phyloP scores from a whole-genome alignment of 2,329 filamentous ascomycete species.

The Talaromyces sp. region DNA sequence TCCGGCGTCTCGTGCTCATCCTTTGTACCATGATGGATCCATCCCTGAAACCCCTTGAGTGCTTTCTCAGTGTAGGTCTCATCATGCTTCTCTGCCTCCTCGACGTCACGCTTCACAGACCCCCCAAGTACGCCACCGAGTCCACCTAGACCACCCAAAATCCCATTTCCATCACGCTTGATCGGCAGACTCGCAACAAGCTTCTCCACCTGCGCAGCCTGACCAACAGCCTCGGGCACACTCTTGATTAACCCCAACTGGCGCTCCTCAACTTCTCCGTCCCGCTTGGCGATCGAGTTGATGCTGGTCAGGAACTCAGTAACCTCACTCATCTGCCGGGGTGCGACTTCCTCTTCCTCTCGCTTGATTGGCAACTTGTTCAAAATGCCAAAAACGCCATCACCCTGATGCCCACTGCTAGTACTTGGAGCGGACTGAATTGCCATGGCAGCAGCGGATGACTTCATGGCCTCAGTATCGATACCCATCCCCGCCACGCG shows the following conservation, averaged over 20 bases:
- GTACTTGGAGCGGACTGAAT: background rate
- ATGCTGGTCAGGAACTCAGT: background rate
- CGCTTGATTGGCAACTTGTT: background rate
- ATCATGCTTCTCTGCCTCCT: background rate
- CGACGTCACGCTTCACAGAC: background rate
- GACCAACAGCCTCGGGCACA: constrained; percentile 3
- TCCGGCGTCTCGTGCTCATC: background rate
- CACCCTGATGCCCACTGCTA: background rate
- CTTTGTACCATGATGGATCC: background rate
- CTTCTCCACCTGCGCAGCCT: background rate
- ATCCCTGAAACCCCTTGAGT: background rate
- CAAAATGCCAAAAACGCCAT: constrained; percentile 1
- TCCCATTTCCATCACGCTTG: background rate
- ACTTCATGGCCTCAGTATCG: constrained; percentile 10
- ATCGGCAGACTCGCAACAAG: constrained; percentile 2
- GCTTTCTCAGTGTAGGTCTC: background rate
- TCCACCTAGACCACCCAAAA: background rate
- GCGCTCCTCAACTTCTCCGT: background rate
- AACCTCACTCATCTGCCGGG: background rate
- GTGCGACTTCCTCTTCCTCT: background rate
- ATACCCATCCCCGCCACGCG: constrained; percentile 1
- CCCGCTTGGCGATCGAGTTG: constrained; percentile 9
- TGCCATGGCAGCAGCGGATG: constrained; percentile 8
- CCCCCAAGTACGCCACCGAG: background rate
- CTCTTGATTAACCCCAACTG: constrained; percentile 12